Conservation (phyloP, 2,329 filamentous ascomycete genomes). For the Boeremia exigua region DNA sequence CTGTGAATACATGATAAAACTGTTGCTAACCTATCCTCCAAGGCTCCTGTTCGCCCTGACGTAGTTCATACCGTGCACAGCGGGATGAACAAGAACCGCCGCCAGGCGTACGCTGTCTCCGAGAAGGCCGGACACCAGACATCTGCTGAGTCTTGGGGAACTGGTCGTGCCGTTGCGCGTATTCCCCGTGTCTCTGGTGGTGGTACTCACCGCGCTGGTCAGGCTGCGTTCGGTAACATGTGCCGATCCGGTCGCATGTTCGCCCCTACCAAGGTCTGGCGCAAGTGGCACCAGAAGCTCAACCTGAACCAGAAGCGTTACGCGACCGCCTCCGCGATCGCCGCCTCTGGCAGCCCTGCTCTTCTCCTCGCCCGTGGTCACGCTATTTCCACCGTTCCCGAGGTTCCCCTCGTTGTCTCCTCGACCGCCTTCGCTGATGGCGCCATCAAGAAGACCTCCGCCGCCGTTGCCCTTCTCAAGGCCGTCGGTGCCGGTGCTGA, state of each 20-base stretch:
- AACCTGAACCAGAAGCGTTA: conserved; percentile 99
- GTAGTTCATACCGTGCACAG: conserved; percentile 99
- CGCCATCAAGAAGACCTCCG: conserved; percentile 85
- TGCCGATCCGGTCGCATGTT: conserved; percentile 99
- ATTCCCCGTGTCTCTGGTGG: conserved; percentile 99
- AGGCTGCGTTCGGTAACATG: conserved; percentile 99
- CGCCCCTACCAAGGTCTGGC: conserved; percentile 99
- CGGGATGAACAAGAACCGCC: conserved; percentile 99
- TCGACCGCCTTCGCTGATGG: conserved; percentile 83
- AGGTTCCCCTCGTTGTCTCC: conserved; percentile 96
- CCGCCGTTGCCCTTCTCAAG: conserved; percentile 85
- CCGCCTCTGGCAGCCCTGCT: conserved; percentile 92
- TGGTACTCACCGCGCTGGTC: conserved; percentile 99
- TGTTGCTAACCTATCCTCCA: too few species aligned
- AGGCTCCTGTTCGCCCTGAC: too few species aligned
- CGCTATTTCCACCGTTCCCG: conserved; percentile 88
- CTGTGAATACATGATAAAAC: too few species aligned
- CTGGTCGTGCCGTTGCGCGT: conserved; percentile 97
- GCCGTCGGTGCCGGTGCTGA: conserved; percentile 89
- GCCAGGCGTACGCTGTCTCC: conserved; percentile 94
- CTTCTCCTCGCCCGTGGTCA: conserved; percentile 97
- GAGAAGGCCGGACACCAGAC: conserved; percentile 99
- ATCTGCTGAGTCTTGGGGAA: conserved; percentile 99
- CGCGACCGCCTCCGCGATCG: conserved; percentile 95
- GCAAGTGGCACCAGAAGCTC: conserved; percentile 99